Conservation (phyloP, 2,329 filamentous ascomycete genomes). For the Fusarium drepaniforme region DNA sequence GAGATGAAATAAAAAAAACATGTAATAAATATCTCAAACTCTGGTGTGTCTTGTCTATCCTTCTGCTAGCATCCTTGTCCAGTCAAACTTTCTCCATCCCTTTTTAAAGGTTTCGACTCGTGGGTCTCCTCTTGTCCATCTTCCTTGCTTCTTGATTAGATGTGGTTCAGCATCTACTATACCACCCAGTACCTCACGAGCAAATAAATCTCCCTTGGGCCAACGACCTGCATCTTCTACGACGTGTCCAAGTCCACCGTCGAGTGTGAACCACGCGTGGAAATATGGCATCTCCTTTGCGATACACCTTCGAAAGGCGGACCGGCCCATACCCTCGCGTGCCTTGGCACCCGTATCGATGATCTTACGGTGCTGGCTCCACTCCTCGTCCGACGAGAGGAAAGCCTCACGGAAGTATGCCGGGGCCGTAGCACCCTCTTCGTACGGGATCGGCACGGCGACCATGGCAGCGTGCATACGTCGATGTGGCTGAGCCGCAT, state of each 20-base stretch:
- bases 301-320: constrained; percentile 84
- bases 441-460: constrained; percentile 89
- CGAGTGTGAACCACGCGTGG: constrained; percentile 93
- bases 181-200: constrained; percentile 89
- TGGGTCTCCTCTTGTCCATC: constrained; percentile 79
- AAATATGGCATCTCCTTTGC: constrained; percentile 99
- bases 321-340: constrained; percentile 75
- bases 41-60: constrained; percentile 13
- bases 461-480: constrained; percentile 88
- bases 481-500: constrained; percentile 84
- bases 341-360: constrained; percentile 84
- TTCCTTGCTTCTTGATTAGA: constrained; percentile 89
- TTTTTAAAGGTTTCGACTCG: constrained; percentile 84
- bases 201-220: constrained; percentile 94
- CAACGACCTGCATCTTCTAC: constrained; percentile 88
- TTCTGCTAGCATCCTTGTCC: constrained; percentile 71
- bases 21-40: not conserved
- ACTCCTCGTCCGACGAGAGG: constrained; percentile 88
- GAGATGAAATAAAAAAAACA: not conserved
- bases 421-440: constrained; percentile 89
- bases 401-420: constrained; percentile 98
- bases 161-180: constrained; percentile 89
- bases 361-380: constrained; percentile 94
- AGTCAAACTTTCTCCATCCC: constrained; percentile 94
- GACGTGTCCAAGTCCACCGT: constrained; percentile 92